Base-by-base conservation (phyloP, 148 eudicot genomes). In the Silene uniflora region DNA sequence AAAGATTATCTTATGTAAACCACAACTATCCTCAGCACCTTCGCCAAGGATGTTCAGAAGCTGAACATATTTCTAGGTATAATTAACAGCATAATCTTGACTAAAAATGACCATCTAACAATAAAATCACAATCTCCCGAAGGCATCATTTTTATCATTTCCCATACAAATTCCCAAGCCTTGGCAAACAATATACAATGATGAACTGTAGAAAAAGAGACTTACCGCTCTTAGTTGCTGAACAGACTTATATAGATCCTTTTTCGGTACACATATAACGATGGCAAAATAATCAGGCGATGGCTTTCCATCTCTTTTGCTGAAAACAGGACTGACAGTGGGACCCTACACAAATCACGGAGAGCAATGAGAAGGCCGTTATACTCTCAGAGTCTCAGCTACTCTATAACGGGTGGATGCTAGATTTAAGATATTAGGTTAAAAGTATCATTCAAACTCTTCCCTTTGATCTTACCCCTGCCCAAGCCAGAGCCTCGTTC, bases 201-300 rank as follows among this genome's bases (percentile, higher is more conserved):
- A 69, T 39, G 61, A 54, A 52, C 47, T 62, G 49, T 23, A 7
- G 35, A 60, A 62, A 29, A 46, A 19, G 78, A 80, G 54, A 61
- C 87, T 78, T 77, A 93, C 98, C 74, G 87, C 88, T 79, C 98
- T 86, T 73, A 93, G 89, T 80, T 91, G 97, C 81, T 88, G 88
- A 78, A 94, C 90, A 52, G 96, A 89, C 74, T 89, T 88, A 73
- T 94, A 91, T 46, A 94, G 97, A 25, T 76, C 86, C 86, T 90
- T 94, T 82, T 91, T 91, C 7, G 96, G 98, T 18, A 90, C 96
- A 83, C 98, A 94, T 32, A 94, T 87, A 54, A 89, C 95, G 69
- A 94, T 89, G 64, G 96, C 97, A 83, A 79, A 90, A 71, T 91
- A 91, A 72, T 88, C 97, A 62, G 86, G 85, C 16, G 75, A 22